Evolutionary conservation across 73 alveolate species (phyloP), one percentile per base, ranked within the genome.

Genomic region (Stentor roeselii): DNA sequence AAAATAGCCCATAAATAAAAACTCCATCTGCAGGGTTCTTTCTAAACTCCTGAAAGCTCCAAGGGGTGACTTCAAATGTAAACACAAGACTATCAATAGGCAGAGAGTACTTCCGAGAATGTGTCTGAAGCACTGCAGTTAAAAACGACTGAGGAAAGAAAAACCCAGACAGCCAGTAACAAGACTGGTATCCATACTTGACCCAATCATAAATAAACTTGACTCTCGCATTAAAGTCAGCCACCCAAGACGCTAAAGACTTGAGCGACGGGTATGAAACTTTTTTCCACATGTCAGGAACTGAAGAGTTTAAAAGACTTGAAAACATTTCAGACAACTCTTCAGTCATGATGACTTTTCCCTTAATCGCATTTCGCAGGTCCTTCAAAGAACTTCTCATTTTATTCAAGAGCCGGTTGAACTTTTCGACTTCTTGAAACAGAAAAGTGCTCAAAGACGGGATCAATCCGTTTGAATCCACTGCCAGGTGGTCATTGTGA

Each of bases 91-190:
- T 86, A 85, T 88, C 93, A 36, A 94, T 93, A 59, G 99, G 98
- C 75, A 91, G 93, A 83, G 84, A 88, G 31, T 95, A 91, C 76
- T 92, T 96, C 84, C 99, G 91, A 2, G 99, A 91, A 88, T 95
- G 95, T 39, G 98, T 95, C 77, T 96, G 92, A 15, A 96, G 89
- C 3, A 95, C 99, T 40, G 98, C 99, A 38, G 99, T 96, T 84
- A 95, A 86, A 89, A 96, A 96, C 67, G 98, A 97, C 92, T 96
- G 92, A 2, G 99, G 98, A 94, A 95, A 97, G 90, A 95, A 95
- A 90, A 97, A 94, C 59, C 99, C 99, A 39, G 98, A 90, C 59
- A 97, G 87, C 99, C 99, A 97, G 92, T 90, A 97, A 85, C 94
- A 90, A 3, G 95, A 95, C 21, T 98, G 97, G 42, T 90, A 83